These are phyloP conservation scores for Fusarium albosuccineum DNA, from an alignment of 2,329 filamentous ascomycete species.

Conservation along the genomic window DNA sequence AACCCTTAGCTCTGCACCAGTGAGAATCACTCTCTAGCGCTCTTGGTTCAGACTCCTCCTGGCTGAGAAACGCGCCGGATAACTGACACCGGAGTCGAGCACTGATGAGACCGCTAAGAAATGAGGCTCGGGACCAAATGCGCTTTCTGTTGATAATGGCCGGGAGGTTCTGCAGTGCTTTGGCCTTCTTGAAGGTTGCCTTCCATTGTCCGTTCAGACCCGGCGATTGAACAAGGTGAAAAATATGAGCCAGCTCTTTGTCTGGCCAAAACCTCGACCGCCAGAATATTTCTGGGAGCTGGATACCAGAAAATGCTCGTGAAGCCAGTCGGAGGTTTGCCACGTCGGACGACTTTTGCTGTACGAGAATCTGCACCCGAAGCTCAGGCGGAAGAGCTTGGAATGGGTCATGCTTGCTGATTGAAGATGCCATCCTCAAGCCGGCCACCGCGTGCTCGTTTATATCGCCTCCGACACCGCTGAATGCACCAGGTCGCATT, in stretches of 20 bases:
- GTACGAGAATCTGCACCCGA: slow-evolving; percentile 2
- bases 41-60: neutral
- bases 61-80: too few relatives aligned
- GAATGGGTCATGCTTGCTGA: slow-evolving; percentile 6
- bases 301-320: neutral
- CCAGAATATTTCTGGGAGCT: slow-evolving; percentile 5
- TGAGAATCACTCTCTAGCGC: neutral
- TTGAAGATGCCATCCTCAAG: too few relatives aligned
- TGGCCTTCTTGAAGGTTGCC: neutral
- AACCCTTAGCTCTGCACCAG: neutral
- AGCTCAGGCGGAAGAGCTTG: slow-evolving; percentile 3
- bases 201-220: neutral
- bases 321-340: slow-evolving; percentile 9
- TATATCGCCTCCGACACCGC: neutral
- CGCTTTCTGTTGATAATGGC: neutral
- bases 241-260: neutral
- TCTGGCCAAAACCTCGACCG: slow-evolving; percentile 9
- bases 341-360: slow-evolving; percentile 1
- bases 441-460: neutral
- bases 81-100: neutral
- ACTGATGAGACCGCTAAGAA: too few relatives aligned
- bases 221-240: neutral
- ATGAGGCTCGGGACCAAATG: neutral
- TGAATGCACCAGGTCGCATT: neutral
- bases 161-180: neutral